phyloP scores from a whole-genome alignment of 2,329 filamentous ascomycete species.

The Cercospora zeina region DNA sequence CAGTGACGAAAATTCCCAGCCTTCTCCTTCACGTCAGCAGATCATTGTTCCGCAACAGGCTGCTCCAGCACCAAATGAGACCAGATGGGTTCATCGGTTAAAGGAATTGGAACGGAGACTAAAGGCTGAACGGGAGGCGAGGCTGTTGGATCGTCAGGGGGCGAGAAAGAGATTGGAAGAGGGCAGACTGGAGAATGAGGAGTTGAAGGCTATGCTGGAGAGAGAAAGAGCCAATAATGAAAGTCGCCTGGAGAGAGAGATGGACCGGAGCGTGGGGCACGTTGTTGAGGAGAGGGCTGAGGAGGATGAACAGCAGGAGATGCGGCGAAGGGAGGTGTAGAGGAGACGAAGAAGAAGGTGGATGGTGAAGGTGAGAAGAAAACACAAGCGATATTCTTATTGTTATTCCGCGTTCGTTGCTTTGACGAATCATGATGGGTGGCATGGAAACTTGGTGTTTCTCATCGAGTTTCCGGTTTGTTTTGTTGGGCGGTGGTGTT shows the following conservation, averaged over 20 bases:
- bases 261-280: not conserved
- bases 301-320: not conserved
- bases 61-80: constrained; percentile 56
- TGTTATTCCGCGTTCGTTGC: not conserved
- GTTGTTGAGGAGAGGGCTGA: not conserved
- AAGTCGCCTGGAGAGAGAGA: not conserved
- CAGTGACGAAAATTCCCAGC: constrained; percentile 19
- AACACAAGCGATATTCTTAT: not conserved
- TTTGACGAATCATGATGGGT: constrained; percentile 1
- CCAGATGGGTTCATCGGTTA: constrained; percentile 80
- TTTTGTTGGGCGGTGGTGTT: not conserved
- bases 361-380: not conserved
- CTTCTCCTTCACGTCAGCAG: constrained; percentile 47
- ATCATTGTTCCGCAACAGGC: constrained; percentile 43
- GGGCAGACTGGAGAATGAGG: constrained; percentile 70
- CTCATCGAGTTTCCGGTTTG: not conserved
- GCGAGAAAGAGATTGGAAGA: constrained; percentile 78
- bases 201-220: constrained; percentile 65
- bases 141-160: constrained; percentile 79
- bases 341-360: not conserved
- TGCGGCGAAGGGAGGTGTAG: not conserved
- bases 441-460: not conserved
- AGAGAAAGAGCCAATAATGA: constrained; percentile 40
- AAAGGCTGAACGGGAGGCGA: constrained; percentile 83
- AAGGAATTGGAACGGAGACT: constrained; percentile 85